phyloP scores from a whole-genome alignment of 108 stramenopile species.

The Pseudonitzschia delicatissima region DNA sequence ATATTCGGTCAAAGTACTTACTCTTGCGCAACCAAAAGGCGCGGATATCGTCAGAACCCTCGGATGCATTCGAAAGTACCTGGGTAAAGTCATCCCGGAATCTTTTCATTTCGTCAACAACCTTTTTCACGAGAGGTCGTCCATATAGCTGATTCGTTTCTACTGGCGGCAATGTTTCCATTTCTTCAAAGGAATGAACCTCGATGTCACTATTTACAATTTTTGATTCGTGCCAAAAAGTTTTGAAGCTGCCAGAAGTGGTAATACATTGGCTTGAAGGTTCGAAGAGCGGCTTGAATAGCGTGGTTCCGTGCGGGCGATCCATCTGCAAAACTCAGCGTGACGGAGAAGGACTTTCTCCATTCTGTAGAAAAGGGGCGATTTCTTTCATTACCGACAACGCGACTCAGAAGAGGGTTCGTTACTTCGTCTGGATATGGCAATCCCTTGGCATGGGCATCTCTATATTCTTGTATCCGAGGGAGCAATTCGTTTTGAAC shows the following conservation, averaged over 20 bases:
- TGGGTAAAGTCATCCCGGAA: slow-evolving; percentile 72
- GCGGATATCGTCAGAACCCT: slow-evolving; percentile 70
- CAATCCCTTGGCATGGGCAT: slow-evolving; percentile 65
- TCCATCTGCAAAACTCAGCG: slow-evolving; percentile 93
- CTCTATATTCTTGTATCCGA: slow-evolving; percentile 77
- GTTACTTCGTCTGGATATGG: slow-evolving; percentile 31
- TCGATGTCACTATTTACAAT: slow-evolving; percentile 91
- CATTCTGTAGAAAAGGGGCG: slow-evolving; percentile 66
- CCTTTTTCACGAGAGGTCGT: slow-evolving; percentile 39
- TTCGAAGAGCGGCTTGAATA: slow-evolving; percentile 90
- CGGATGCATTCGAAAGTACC: slow-evolving; percentile 26
- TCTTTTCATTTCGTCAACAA: slow-evolving; percentile 87
- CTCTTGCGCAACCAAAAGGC: slow-evolving; percentile 93
- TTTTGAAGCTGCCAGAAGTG: slow-evolving; percentile 97
- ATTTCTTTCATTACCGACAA: not conserved
- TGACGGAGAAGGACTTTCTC: slow-evolving; percentile 75
- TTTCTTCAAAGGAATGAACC: slow-evolving; percentile 87
- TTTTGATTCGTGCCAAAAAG: slow-evolving; percentile 92
- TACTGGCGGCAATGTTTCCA: slow-evolving; percentile 89
- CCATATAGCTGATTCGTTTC: slow-evolving; percentile 36
- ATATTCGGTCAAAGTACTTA: not conserved
- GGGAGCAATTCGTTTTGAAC: slow-evolving; percentile 90
- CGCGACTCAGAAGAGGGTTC: not conserved
- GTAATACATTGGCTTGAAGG: slow-evolving; percentile 89
- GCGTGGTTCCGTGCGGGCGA: slow-evolving; percentile 91